Percentiles rank a stretch among this genome's conserved stretches.
Evolutionary conservation across 331 rosid genomes (phyloP).

Genomic region (Ulmus americana): DNA sequence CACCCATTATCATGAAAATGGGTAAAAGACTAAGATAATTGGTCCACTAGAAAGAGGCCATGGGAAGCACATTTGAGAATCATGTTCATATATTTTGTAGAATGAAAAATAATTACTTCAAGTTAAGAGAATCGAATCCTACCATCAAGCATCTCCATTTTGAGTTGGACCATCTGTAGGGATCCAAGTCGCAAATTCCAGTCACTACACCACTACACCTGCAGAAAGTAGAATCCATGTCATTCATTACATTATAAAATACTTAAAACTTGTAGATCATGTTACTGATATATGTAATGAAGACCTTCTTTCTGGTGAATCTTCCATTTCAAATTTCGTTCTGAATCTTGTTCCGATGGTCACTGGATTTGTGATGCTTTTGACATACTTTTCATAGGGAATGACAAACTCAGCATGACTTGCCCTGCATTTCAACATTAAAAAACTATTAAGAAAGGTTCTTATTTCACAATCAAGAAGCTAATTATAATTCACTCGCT

Average conservation of each 20-base stretch:
- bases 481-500: neutral
- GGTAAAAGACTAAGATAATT: too few relatives aligned
- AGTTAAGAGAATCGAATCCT: constrained; percentile 14
- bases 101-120: neutral
- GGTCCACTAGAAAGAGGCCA: neutral
- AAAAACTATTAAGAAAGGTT: neutral
- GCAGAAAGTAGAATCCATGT: constrained; percentile 32
- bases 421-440: constrained; percentile 53
- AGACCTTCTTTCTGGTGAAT: constrained; percentile 89
- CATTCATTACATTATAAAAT: neutral
- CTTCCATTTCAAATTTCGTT: constrained; percentile 88
- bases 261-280: constrained; percentile 11
- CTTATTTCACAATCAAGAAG: neutral
- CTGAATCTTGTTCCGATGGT: constrained; percentile 75
- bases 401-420: constrained; percentile 87
- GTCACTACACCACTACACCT: constrained; percentile 73
- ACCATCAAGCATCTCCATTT: constrained; percentile 97
- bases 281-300: neutral
- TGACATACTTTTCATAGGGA: constrained; percentile 64
- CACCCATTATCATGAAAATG: too few relatives aligned
- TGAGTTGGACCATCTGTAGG: constrained; percentile 82
- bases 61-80: neutral
- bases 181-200: constrained; percentile 79
- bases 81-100: neutral
- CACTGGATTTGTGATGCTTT: constrained; percentile 61